These are phyloP conservation scores for Quercus bicolor DNA, from an alignment of 306 rosid genomes.

Conservation along the genomic window DNA sequence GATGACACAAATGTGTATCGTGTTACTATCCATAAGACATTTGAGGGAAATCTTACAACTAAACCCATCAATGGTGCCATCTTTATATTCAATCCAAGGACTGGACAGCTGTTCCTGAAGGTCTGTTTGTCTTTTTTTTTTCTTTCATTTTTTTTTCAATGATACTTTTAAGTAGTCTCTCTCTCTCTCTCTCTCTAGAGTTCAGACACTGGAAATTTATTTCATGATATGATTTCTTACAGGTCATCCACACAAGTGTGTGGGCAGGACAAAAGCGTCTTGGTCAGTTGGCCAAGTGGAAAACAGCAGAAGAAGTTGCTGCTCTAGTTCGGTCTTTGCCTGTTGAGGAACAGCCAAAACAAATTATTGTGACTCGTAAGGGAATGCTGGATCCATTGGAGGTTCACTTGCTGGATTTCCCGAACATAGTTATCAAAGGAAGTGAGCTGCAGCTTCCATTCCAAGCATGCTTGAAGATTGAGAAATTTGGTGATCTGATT, in stretches of 20 bases:
- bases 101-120: slow-evolving; percentile 94
- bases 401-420: slow-evolving; percentile 93
- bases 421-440: slow-evolving; percentile 97
- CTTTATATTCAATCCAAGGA: slow-evolving; percentile 96
- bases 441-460: slow-evolving; percentile 99
- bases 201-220: slow-evolving; percentile 5
- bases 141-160: background rate
- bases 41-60: slow-evolving; percentile 98
- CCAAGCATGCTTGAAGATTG: slow-evolving; percentile 98
- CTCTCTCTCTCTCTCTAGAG: no score
- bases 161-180: background rate
- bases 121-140: slow-evolving; percentile 30
- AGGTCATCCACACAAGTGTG: slow-evolving; percentile 98
- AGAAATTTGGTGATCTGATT: slow-evolving; percentile 97
- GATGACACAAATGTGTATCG: slow-evolving; percentile 99
- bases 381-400: slow-evolving; percentile 99
- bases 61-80: slow-evolving; percentile 99
- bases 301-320: slow-evolving; percentile 99
- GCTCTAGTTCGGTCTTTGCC: slow-evolving; percentile 98
- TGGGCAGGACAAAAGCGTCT: slow-evolving; percentile 99
- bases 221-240: slow-evolving; percentile 22
- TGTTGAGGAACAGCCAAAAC: slow-evolving; percentile 98
- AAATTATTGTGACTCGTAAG: slow-evolving; percentile 95
- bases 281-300: slow-evolving; percentile 99
- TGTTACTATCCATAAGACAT: slow-evolving; percentile 95